Evolutionary conservation across 2,329 filamentous ascomycete genomes (phyloP).

Genomic region (Penicillium sp.): DNA sequence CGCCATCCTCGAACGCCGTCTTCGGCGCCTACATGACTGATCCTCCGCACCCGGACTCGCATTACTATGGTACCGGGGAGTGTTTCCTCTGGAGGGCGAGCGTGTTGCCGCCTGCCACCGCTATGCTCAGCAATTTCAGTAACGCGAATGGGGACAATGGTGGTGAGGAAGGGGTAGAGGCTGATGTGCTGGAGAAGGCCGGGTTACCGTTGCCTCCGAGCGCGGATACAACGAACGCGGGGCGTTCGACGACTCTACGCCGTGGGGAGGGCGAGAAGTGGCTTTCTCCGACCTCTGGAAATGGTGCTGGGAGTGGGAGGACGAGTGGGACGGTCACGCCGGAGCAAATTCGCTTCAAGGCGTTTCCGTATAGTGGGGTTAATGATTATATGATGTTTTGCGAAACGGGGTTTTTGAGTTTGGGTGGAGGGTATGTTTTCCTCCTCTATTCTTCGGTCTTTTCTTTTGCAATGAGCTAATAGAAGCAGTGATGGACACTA

Average conservation of each 20-base stretch:
- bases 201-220: constrained; percentile 64
- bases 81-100: constrained; percentile 84
- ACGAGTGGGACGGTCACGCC: constrained; percentile 48
- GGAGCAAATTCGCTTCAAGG: constrained; percentile 84
- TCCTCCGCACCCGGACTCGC: constrained; percentile 65
- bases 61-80: constrained; percentile 93
- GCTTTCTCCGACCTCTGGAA: no score
- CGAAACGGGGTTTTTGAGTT: constrained; percentile 71
- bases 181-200: no score
- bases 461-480: no score
- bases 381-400: constrained; percentile 97
- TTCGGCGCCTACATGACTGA: constrained; percentile 95
- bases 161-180: no score
- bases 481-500: constrained; percentile 63
- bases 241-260: constrained; percentile 46
- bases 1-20: constrained; percentile 40
- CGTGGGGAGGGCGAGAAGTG: no score
- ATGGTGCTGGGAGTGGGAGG: no score
- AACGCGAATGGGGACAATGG: no score
- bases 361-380: constrained; percentile 87
- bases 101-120: constrained; percentile 48
- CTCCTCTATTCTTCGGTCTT: no score
- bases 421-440: constrained; percentile 60
- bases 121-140: no score
- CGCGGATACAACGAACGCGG: constrained; percentile 54